Percentiles rank a stretch among this genome's conserved stretches.
Evolutionary conservation across 805 yeast species (phyloP).

Genomic region (Pichia cabralensis): DNA sequence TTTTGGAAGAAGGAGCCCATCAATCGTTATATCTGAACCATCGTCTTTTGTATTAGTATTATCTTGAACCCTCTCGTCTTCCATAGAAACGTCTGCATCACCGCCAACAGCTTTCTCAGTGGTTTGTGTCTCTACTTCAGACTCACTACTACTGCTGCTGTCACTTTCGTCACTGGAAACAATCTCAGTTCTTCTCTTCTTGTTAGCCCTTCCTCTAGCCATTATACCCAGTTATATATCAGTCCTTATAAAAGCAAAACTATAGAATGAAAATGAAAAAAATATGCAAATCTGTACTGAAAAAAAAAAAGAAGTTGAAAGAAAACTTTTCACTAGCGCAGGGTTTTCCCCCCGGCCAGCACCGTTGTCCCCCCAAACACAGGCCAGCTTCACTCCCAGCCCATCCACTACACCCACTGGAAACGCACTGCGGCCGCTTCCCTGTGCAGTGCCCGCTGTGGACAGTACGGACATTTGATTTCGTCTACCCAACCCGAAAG

Average conservation of each 20-base stretch:
- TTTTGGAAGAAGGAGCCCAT: background rate
- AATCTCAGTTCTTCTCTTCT: conserved; percentile 79
- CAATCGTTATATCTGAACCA: background rate
- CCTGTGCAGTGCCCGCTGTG: conserved; percentile 30
- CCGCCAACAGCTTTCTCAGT: background rate
- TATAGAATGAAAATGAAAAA: too few relatives aligned
- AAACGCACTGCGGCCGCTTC: too few relatives aligned
- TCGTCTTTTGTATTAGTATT: background rate
- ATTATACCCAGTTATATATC: too few relatives aligned
- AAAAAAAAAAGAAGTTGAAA: too few relatives aligned
- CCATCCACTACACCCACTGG: too few relatives aligned
- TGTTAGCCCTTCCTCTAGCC: conserved; percentile 56
- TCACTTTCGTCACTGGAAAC: conserved; percentile 34
- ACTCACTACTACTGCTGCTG: conserved; percentile 1
- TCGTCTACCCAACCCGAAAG: conserved; percentile 24
- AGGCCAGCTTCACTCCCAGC: too few relatives aligned
- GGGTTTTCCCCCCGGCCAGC: too few relatives aligned
- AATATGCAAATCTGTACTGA: too few relatives aligned
- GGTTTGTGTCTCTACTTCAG: background rate
- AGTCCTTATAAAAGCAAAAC: too few relatives aligned
- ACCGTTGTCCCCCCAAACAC: too few relatives aligned
- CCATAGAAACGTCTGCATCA: background rate
- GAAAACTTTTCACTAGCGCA: too few relatives aligned
- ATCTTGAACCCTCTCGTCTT: too few relatives aligned
- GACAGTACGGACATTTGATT: conserved; percentile 67